A percentile compares a stretch with the other conserved stretches of the same genome.
Conservation (phyloP, 78 protist species). For the Dictyostelium firmibasis region DNA sequence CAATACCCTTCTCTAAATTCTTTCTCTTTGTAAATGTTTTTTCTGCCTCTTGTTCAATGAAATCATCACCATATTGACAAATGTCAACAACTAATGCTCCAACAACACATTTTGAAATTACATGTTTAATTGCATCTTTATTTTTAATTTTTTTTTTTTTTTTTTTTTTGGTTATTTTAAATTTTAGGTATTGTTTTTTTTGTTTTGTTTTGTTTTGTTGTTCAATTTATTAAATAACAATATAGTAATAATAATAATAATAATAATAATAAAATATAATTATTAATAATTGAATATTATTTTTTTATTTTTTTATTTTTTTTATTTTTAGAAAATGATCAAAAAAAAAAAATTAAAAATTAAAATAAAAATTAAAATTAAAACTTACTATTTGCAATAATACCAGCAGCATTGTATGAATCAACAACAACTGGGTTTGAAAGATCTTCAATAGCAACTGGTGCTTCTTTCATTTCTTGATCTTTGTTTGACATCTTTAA, state of each 20-base stretch:
- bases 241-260: neutral
- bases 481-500: constrained; percentile 11
- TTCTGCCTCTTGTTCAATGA: constrained; percentile 25
- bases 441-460: constrained; percentile 33
- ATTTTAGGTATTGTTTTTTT: too few relatives aligned
- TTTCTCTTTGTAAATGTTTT: constrained; percentile 59
- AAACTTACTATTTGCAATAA: constrained; percentile 65
- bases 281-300: neutral
- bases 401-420: constrained; percentile 47
- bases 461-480: neutral
- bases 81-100: constrained; percentile 50
- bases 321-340: neutral
- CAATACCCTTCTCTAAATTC: constrained; percentile 92
- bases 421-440: constrained; percentile 60
- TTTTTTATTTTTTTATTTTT: neutral
- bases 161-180: too few relatives aligned
- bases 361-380: neutral
- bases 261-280: neutral
- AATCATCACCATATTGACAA: constrained; percentile 58
- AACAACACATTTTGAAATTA: constrained; percentile 32
- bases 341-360: neutral
- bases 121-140: constrained; percentile 63
- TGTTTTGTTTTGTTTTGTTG: neutral
- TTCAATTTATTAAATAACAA: too few relatives aligned
- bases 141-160: too few relatives aligned